Conservation (phyloP, 1,139 yeast genomes). For the Candida sanyaensis region DNA sequence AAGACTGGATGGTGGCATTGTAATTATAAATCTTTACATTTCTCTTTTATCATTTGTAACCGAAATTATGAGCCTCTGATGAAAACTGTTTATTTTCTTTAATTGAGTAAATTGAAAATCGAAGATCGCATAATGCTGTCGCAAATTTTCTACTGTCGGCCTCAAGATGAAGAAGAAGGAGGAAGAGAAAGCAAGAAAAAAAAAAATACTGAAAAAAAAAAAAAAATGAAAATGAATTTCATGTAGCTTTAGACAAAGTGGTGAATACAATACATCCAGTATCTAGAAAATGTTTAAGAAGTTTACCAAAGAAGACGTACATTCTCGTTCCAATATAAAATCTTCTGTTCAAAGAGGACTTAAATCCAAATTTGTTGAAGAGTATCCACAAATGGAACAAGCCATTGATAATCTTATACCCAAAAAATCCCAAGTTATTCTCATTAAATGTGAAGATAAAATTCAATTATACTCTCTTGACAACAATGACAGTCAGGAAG, state of each 20-base stretch:
- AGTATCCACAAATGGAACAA: slow-evolving; percentile 72
- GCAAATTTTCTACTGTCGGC: no score
- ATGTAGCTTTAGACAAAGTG: no score
- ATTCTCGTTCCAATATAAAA: slow-evolving; percentile 87
- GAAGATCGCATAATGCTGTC: neutral
- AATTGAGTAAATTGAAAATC: neutral
- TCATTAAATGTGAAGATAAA: slow-evolving; percentile 87
- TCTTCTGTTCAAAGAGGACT: slow-evolving; percentile 89
- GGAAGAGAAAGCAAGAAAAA: neutral
- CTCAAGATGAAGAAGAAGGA: no score
- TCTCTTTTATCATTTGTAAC: neutral
- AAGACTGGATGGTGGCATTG: slow-evolving; percentile 60
- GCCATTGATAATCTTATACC: slow-evolving; percentile 83
- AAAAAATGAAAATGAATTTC: neutral
- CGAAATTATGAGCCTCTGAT: neutral
- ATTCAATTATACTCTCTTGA: slow-evolving; percentile 69
- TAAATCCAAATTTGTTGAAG: slow-evolving; percentile 68
- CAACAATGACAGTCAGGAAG: slow-evolving; percentile 18
- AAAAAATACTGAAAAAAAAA: neutral
- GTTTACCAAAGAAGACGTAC: slow-evolving; percentile 84
- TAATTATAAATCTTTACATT: slow-evolving; percentile 70
- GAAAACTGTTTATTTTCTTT: no score
- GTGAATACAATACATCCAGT: no score
- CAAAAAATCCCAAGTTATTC: slow-evolving; percentile 82
- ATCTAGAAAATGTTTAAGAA: slow-evolving; percentile 52